These are phyloP conservation scores for Pseudevernia furfuracea DNA, from an alignment of 495 filamentous ascomycete species.

Conservation along the genomic window DNA sequence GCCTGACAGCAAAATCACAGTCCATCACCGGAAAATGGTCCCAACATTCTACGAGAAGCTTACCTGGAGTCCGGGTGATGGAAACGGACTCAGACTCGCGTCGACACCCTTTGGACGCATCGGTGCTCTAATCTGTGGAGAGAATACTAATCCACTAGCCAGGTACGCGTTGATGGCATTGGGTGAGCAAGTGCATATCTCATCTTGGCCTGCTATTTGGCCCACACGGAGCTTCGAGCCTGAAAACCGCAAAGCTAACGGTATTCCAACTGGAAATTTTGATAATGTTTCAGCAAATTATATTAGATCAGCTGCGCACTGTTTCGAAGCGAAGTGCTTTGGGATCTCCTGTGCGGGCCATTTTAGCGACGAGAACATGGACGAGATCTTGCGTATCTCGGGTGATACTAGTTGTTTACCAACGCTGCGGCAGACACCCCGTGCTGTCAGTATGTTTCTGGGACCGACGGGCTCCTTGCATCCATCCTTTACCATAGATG, in stretches of 20 bases:
- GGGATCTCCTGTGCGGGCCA: constrained; percentile 2
- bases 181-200: background rate
- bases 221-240: background rate
- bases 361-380: background rate
- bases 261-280: background rate
- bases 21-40: constrained; percentile 1
- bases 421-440: background rate
- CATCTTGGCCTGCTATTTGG: constrained; percentile 1
- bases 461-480: background rate
- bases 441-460: background rate
- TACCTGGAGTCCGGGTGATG: background rate
- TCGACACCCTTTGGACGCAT: background rate
- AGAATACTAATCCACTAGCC: constrained; percentile 4
- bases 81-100: background rate
- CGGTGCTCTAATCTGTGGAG: background rate
- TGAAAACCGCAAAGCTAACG: background rate
- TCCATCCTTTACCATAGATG: background rate
- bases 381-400: no score
- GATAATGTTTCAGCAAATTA: background rate
- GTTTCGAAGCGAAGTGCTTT: constrained; percentile 6
- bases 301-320: background rate
- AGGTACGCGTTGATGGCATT: constrained; percentile 2
- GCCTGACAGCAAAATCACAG: background rate
- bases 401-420: no score
- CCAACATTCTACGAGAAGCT: background rate